Base-by-base conservation (phyloP, 768 basidiomycete genomes). In the Calocybe indica region DNA sequence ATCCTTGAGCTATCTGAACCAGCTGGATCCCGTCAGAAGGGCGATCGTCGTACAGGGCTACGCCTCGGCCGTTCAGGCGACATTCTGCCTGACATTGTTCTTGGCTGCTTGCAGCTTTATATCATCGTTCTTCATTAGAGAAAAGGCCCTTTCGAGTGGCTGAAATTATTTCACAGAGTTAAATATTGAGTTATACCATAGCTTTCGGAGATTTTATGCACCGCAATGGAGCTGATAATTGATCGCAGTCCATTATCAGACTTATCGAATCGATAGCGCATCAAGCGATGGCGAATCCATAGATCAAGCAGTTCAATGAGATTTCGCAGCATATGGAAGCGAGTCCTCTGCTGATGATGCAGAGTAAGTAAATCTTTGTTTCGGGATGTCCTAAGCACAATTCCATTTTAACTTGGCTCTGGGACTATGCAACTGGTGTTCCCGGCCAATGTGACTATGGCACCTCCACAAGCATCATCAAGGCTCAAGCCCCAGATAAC, bases 51-150 rank as follows among this genome's bases (percentile, higher is more conserved):
- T 65, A 37, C 49, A 55, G 15, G 70, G 71, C 5, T 77, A 77
- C 48, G 71, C 60, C 11, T 62, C 70, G 29, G 78, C 78, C 0
- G 62, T 79, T 10, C 72, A 73, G 40, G 67, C 62, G 5, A 66
- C 77, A 1, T 68, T 83, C 52, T 69, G 65, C 58, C 78, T 81
- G 57, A 67, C 71, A 1, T 67, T 72, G 9, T 57, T 53, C 5
- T 59, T 79, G 61, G 71, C 72, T 2, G 61, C 57, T 1, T 64
- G 65, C 35, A 68, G 73, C 0, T 55, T 76, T 7, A n/a, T 78
- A 6, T 65, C 72, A 1, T 72, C 77, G 1, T 43, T 72, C 5
- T 82, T 77, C 49, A 77, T 83, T 37, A 76, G 71, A 46, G 80
- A 80, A 56, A 77, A 73, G 55, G 55, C 67, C 1, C 60, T 73